Conservation (phyloP, 1,284 basidiomycete species). For the Ceratobasidium sp. region DNA sequence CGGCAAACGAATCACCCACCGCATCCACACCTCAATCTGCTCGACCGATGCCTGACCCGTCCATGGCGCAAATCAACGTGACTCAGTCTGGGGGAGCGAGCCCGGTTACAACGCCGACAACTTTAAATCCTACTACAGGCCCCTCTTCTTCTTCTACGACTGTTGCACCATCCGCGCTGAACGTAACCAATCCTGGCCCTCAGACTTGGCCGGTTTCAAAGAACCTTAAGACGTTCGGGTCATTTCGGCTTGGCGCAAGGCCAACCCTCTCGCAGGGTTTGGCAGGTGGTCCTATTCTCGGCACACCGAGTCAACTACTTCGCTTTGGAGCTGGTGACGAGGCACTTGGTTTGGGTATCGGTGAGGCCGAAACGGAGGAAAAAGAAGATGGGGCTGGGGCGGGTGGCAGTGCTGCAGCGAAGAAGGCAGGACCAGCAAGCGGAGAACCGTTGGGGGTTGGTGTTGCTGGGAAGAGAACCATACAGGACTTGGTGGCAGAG, state of each 20-base stretch:
- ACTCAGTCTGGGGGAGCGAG: constrained; percentile 22
- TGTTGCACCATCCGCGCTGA: constrained; percentile 34
- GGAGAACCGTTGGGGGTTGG: constrained; percentile 31
- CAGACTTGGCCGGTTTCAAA: constrained; percentile 48
- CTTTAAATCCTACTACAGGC: background rate
- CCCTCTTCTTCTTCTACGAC: constrained; percentile 8
- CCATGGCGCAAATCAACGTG: constrained; percentile 42
- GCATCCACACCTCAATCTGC: constrained; percentile 11
- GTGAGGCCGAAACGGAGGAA: constrained; percentile 40
- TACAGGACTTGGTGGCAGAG: constrained; percentile 91
- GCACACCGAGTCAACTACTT: constrained; percentile 37
- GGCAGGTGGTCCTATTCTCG: constrained; percentile 41
- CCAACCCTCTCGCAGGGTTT: constrained; percentile 50
- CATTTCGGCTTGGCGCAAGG: constrained; percentile 45
- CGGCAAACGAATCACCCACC: background rate
- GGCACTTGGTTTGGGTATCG: constrained; percentile 43
- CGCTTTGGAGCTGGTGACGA: constrained; percentile 44
- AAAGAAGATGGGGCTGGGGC: constrained; percentile 39
- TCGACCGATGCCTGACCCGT: constrained; percentile 20
- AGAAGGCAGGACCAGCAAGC: constrained; percentile 21
- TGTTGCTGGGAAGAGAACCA: constrained; percentile 45
- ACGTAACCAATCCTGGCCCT: constrained; percentile 45
- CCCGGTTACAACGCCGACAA: constrained; percentile 19
- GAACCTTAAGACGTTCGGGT: constrained; percentile 41
- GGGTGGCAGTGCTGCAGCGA: constrained; percentile 29